Evolutionary conservation across 1,139 yeast species (phyloP).

Genomic region (Geotrichum restrictum): DNA sequence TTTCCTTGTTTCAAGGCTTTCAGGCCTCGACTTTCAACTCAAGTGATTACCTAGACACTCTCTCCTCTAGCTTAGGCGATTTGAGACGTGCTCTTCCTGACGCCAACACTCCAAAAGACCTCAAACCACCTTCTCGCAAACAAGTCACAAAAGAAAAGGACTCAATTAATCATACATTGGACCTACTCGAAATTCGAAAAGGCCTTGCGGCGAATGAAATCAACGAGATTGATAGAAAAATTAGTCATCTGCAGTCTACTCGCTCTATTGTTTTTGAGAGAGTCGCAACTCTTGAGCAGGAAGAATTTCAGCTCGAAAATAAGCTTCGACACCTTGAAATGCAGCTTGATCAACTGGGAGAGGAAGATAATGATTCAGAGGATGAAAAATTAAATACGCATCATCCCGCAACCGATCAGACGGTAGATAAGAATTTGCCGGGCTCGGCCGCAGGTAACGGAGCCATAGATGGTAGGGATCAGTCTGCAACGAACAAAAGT

Average conservation of each 20-base stretch:
- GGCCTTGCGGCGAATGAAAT: slow-evolving; percentile 62
- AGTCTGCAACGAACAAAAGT: background rate
- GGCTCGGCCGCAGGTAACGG: too few species aligned
- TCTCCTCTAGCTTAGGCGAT: slow-evolving; percentile 4
- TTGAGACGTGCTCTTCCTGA: slow-evolving; percentile 21
- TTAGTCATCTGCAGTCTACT: slow-evolving; percentile 48
- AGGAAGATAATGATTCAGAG: slow-evolving; percentile 25
- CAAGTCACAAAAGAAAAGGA: slow-evolving; percentile 41
- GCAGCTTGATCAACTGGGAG: slow-evolving; percentile 34
- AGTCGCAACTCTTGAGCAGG: slow-evolving; percentile 56
- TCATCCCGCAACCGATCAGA: slow-evolving; percentile 2
- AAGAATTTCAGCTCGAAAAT: slow-evolving; percentile 52
- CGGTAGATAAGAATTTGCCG: background rate
- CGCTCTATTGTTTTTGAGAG: slow-evolving; percentile 54
- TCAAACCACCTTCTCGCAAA: slow-evolving; percentile 23
- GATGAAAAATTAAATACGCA: slow-evolving; percentile 11
- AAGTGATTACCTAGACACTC: background rate
- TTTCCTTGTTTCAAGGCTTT: slow-evolving; percentile 64
- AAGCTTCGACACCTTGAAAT: slow-evolving; percentile 44
- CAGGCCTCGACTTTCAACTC: slow-evolving; percentile 44
- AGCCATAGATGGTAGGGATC: background rate
- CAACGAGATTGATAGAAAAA: slow-evolving; percentile 55
- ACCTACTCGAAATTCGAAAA: slow-evolving; percentile 57
- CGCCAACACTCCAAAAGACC: slow-evolving; percentile 13
- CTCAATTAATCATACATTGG: slow-evolving; percentile 47